A percentile compares a stretch with the other conserved stretches of the same genome.
phyloP scores from a whole-genome alignment of 441 rosid species.

The Jatropha podagrica region DNA sequence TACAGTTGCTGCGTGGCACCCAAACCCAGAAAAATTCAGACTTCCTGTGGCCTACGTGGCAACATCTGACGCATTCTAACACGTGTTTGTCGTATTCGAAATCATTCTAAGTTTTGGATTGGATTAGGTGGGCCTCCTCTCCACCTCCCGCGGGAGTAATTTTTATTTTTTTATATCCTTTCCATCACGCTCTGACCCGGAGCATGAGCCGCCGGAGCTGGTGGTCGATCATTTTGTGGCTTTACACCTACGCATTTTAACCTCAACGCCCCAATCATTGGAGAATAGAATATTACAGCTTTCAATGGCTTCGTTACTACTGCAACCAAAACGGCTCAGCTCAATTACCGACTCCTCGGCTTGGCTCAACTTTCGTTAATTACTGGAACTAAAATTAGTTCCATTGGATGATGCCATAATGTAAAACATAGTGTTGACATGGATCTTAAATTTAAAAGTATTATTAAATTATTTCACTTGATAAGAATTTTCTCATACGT shows the following conservation, averaged over 20 bases:
- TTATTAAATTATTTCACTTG: too few species aligned
- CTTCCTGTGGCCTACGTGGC: background rate
- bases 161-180: background rate
- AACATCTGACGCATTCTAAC: background rate
- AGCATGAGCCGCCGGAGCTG: slow-evolving; percentile 47
- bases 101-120: slow-evolving; percentile 11
- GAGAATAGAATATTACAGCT: slow-evolving; percentile 16
- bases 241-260: slow-evolving; percentile 21
- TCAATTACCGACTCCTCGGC: background rate
- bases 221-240: slow-evolving; percentile 23
- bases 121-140: slow-evolving; percentile 27
- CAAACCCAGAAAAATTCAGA: slow-evolving; percentile 6
- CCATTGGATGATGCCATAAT: too few species aligned
- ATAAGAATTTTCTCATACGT: too few species aligned
- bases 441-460: too few species aligned
- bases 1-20: slow-evolving; percentile 27
- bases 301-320: slow-evolving; percentile 15
- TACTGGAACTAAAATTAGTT: too few species aligned
- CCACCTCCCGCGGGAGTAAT: background rate
- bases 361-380: background rate
- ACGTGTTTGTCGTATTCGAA: slow-evolving; percentile 29
- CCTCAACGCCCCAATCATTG: slow-evolving; percentile 24
- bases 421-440: too few species aligned
- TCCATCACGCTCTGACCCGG: slow-evolving; percentile 14
- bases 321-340: background rate